Base-by-base conservation (phyloP, 2,329 filamentous ascomycete species). In the Cercospora zeae-maydis region DNA sequence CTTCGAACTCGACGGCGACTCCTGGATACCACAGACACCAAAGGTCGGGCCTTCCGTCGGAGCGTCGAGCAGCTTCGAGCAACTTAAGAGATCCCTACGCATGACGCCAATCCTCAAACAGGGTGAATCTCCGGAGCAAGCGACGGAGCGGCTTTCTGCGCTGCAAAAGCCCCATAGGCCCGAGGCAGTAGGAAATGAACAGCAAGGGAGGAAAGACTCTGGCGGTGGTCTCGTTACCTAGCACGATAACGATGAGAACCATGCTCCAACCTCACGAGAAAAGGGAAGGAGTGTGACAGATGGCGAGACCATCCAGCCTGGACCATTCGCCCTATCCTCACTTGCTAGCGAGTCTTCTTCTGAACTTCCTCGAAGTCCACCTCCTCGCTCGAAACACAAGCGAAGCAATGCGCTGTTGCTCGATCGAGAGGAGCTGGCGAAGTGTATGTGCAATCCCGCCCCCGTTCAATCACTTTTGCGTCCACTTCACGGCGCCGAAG, bases 61-160 rank as follows among this genome's bases (percentile, higher is more conserved):
- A 63, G n/a, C 45, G 13, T n/a, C 42, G 19, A 53, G 39, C 16
- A 56, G 45, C n/a, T 49, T 66, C 10, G 34, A 64, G 24, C 33
- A 63, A 14, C 16, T 66, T 30, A 65, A 64, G 42, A 42, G 56
- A n/a, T 66, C 67, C 7, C 52, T 69, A 10, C 54, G 47, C 24
- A 69, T 69, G 67, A 69, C 65, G 14, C 67, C 65, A 27, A 63
- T 69, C 47, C 65, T 61, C 16, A 64, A 62, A 36, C 16, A 52
- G 39, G 65, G 65, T 7, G 62, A 67, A 53, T 63, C 62, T 19
- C 61, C 61, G 8, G 49, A 58, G n/a, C 51, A 67, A 47, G 67
- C 67, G 13, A 65, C 64, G n/a, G 34, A 58, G 24, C 42, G 67
- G 47, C 63, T 64, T 2, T 67, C 63, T 27, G 57, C 45, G 14